Evolutionary conservation across 2,329 filamentous ascomycete genomes (phyloP).

Genomic region (Penicillium glabrum): DNA sequence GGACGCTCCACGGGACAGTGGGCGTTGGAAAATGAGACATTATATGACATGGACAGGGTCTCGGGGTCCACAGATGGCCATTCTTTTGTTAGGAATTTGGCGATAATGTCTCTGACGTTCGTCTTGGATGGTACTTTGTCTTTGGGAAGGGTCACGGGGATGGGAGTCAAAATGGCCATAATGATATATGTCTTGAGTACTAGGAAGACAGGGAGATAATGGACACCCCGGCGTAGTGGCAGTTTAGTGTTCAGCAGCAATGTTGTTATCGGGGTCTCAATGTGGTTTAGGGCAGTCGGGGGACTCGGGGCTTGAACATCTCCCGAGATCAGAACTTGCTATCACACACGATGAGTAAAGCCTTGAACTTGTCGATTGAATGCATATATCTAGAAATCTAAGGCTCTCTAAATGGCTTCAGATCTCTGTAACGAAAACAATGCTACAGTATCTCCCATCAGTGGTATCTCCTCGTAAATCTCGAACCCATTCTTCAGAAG

Average conservation of each 20-base stretch:
- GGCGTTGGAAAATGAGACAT: conserved; percentile 12
- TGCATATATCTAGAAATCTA: background rate
- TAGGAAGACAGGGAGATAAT: background rate
- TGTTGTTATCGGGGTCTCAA: background rate
- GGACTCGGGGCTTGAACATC: background rate
- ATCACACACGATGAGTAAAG: background rate
- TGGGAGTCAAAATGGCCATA: conserved; percentile 9
- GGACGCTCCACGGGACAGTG: conserved; percentile 18
- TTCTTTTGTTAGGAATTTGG: conserved; percentile 14
- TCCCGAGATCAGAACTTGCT: background rate
- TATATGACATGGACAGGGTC: conserved; percentile 10
- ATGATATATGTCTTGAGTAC: background rate
- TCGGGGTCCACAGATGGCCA: conserved; percentile 18
- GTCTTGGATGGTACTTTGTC: conserved; percentile 10
- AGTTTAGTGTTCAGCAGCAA: background rate
- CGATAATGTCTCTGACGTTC: conserved; percentile 12
- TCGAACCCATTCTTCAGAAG: conserved; percentile 18
- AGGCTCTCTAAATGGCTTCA: background rate
- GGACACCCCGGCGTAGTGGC: no score
- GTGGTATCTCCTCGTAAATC: conserved; percentile 8
- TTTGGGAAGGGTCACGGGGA: conserved; percentile 11
- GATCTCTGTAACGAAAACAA: conserved; percentile 12
- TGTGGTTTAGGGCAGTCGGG: background rate
- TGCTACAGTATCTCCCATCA: conserved; percentile 18
- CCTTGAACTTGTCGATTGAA: background rate